phyloP scores from a whole-genome alignment of 306 rosid genomes.

The Mucuna pruriens region DNA sequence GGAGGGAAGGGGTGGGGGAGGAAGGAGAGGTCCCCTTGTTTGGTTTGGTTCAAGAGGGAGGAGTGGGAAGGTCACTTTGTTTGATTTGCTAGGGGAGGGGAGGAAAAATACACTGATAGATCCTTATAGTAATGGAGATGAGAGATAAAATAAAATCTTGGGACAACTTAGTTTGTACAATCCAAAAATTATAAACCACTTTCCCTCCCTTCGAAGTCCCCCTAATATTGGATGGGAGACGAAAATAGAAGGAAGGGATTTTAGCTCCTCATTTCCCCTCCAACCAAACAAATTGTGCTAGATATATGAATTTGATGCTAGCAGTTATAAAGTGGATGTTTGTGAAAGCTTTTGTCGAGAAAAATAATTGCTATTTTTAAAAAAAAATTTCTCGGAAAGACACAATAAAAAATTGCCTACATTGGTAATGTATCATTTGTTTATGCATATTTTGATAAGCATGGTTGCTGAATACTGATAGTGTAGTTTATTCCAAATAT shows the following conservation, averaged over 20 bases:
- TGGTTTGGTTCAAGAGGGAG: background rate
- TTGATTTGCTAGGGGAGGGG: background rate
- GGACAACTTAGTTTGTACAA: background rate
- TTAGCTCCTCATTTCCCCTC: no score
- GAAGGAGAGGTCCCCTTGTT: background rate
- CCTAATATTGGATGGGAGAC: background rate
- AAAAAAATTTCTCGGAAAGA: background rate
- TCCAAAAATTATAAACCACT: background rate
- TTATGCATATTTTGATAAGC: background rate
- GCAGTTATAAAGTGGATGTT: background rate
- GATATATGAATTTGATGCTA: no score
- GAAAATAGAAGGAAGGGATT: no score
- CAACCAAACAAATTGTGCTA: no score
- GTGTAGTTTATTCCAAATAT: constrained; percentile 27
- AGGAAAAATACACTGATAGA: background rate
- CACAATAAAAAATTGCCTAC: background rate
- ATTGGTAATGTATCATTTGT: constrained; percentile 14
- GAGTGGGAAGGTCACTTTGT: background rate
- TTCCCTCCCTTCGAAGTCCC: background rate
- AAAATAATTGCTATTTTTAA: background rate
- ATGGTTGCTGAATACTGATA: constrained; percentile 11
- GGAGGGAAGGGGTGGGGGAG: background rate
- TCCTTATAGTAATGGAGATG: background rate
- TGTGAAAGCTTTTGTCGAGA: background rate
- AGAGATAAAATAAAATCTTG: background rate